These are phyloP conservation scores for Primulina huaijiensis DNA, from an alignment of 257 asterid species.

Conservation along the genomic window DNA sequence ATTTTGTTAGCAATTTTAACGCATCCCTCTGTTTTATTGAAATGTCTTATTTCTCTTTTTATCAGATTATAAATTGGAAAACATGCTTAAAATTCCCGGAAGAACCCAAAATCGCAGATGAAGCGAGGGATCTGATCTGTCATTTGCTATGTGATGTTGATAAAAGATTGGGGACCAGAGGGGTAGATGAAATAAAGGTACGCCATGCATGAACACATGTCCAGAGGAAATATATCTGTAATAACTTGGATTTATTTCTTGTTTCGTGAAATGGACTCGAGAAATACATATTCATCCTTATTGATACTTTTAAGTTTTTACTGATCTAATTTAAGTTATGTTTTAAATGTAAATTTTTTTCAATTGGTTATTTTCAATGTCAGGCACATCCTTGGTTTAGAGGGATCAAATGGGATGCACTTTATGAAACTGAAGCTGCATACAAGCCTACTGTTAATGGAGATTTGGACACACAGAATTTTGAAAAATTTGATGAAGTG, in stretches of 20 bases:
- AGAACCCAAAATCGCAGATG: constrained; percentile 77
- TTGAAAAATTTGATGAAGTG: constrained; percentile 87
- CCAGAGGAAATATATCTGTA: background rate
- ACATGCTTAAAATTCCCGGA: constrained; percentile 93
- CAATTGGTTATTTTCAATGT: constrained; percentile 16
- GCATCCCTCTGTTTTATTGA: constrained; percentile 2
- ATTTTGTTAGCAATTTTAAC: background rate
- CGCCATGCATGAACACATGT: constrained; percentile 4
- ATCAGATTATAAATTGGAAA: constrained; percentile 87
- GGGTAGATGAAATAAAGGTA: constrained; percentile 96
- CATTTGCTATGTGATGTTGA: constrained; percentile 87
- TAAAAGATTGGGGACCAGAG: constrained; percentile 85
- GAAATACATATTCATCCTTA: constrained; percentile 1
- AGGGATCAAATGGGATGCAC: constrained; percentile 73
- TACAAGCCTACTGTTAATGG: constrained; percentile 82
- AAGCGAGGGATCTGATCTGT: constrained; percentile 86
- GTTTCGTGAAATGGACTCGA: background rate
- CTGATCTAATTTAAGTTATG: background rate
- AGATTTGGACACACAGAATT: constrained; percentile 92
- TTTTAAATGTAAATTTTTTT: background rate
- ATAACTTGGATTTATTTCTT: constrained; percentile 16
- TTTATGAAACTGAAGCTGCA: constrained; percentile 95
- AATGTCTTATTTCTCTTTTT: constrained; percentile 14
- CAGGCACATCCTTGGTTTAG: constrained; percentile 94
- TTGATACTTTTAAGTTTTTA: background rate